Base-by-base conservation (phyloP, 257 asterid genomes). In the Phtheirospermum japonicum region DNA sequence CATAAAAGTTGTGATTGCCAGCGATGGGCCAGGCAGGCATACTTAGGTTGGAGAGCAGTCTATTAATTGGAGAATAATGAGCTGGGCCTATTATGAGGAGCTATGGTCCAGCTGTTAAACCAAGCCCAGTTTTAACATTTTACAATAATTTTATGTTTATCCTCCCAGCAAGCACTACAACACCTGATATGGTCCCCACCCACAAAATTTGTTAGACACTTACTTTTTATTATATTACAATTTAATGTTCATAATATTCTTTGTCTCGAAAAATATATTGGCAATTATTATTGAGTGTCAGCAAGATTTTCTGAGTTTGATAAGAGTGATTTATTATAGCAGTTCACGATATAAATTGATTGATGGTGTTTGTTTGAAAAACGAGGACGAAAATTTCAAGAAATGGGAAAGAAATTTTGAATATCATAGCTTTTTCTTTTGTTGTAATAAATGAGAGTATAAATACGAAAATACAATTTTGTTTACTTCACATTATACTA, bases 71-170 rank as follows among this genome's bases (percentile, higher is more conserved):
- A 63, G 59, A 49, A 52, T 53, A 64, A 36, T 64, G 69, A 64
- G 69, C 40, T 64, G 69, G 69, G 61, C 69, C 69, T 64, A 62
- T 46, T 9, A n/a, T n/a, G 19, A 37, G 6, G 37, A 40, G 33
- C 32, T 49, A 40, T 20, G 20, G 16, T 64, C 46, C 20, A 64
- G 52, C 61, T 36, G 61, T 50, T 36, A n/a, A 6, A 20, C 39
- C 9, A 23, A 37, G 69, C 61, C 69, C 69, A 64, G 12, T 64
- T 64, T 34, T 19, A 6, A 31, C 17, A 30, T 9, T 31, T 45
- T 19, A 40, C 2, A 13, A 13, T 10, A 34, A 30, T 32, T 5
- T 7, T 46, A 43, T 11, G 16, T 16, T 57, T 8, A 16, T 16
- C 30, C 30, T 32, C 9, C 16, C 13, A 48, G 10, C 30, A 16